Conservation (phyloP, 225 moss, liverwort and hornwort species). For the Anthoceros angustus region DNA sequence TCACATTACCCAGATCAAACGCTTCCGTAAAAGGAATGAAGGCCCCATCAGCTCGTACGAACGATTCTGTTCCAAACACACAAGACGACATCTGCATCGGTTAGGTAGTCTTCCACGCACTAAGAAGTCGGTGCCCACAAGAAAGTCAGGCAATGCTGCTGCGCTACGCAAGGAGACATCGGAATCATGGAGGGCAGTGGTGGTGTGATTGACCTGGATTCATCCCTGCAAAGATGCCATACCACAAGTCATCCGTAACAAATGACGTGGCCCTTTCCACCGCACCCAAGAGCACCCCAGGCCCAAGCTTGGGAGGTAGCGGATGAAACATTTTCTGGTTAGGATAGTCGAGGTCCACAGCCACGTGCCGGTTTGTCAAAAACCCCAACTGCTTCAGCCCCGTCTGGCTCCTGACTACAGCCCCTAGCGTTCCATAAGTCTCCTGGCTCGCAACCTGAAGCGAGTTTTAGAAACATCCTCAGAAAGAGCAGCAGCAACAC, state of each 20-base stretch:
- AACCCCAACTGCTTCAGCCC: constrained; percentile 37
- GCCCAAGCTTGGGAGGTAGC: constrained; percentile 33
- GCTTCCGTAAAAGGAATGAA: constrained; percentile 36
- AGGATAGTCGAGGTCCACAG: constrained; percentile 40
- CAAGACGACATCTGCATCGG: neutral
- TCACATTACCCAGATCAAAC: constrained; percentile 26
- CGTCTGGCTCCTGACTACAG: constrained; percentile 27
- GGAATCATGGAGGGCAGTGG: neutral
- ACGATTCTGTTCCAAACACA: constrained; percentile 19
- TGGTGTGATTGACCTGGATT: constrained; percentile 13
- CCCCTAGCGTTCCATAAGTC: constrained; percentile 37
- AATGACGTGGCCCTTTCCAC: constrained; percentile 44
- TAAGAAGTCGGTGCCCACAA: neutral
- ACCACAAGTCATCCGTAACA: constrained; percentile 45
- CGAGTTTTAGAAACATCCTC: neutral
- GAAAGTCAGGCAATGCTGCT: neutral
- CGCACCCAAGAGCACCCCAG: constrained; percentile 31
- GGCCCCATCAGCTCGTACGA: constrained; percentile 37
- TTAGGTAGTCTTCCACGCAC: neutral
- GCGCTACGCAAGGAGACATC: too few relatives aligned
- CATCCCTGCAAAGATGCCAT: constrained; percentile 39
- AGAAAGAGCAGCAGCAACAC: neutral
- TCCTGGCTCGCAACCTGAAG: constrained; percentile 26
- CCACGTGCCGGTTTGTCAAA: constrained; percentile 37
- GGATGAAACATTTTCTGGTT: constrained; percentile 46